These are phyloP conservation scores for Trichoderma endophyticum DNA, from an alignment of 2,329 filamentous ascomycete genomes.

Conservation along the genomic window DNA sequence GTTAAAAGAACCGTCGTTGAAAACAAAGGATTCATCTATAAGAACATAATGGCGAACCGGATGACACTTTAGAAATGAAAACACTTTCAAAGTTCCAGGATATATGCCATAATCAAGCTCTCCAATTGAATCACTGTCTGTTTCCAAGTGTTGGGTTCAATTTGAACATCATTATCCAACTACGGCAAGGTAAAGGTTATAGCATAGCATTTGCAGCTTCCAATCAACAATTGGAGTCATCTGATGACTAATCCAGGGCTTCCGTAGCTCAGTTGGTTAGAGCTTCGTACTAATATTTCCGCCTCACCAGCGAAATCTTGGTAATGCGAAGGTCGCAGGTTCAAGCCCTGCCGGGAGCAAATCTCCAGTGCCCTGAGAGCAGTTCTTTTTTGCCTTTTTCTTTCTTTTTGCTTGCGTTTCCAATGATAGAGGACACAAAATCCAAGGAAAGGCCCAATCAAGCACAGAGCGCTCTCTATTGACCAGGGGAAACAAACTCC, in stretches of 20 bases:
- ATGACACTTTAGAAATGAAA: too few relatives aligned
- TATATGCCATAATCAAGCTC: too few relatives aligned
- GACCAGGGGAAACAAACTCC: not conserved
- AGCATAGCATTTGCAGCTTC: not conserved
- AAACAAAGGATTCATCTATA: too few relatives aligned
- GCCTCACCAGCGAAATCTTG: not conserved
- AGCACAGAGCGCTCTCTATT: not conserved
- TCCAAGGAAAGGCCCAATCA: not conserved
- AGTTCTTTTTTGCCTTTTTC: slow-evolving; percentile 11
- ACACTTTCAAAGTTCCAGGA: too few relatives aligned
- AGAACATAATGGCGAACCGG: too few relatives aligned
- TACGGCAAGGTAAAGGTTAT: not conserved
- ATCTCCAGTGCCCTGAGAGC: not conserved
- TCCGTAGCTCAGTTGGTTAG: slow-evolving; percentile 21
- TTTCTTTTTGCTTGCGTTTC: not conserved
- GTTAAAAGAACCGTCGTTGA: too few relatives aligned
- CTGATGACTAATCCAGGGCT: not conserved
- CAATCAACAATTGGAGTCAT: not conserved
- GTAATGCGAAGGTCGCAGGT: slow-evolving; percentile 22
- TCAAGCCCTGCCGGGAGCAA: slow-evolving; percentile 23
- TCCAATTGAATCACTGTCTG: too few relatives aligned
- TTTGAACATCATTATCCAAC: not conserved
- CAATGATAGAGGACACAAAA: not conserved
- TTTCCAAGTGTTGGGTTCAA: not conserved
- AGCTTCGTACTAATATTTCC: slow-evolving; percentile 20